Evolutionary conservation across 768 basidiomycete species (phyloP), one percentile per base, ranked within the genome.

Genomic region (Cystofilobasidium capitatum): DNA sequence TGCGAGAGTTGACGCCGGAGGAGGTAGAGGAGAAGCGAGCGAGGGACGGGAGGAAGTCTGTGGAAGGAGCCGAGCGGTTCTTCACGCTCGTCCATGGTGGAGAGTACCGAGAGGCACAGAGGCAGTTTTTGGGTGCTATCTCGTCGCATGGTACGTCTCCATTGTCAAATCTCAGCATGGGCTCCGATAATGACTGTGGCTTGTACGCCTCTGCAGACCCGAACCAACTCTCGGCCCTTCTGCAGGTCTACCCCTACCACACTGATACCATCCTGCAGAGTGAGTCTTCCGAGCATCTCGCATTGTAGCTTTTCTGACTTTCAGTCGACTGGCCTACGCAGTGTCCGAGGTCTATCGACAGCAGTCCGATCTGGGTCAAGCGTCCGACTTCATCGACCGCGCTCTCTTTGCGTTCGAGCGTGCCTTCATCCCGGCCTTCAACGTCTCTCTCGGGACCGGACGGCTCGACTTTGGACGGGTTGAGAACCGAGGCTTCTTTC

Each of bases 401-500:
- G 88, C 93, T 0, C 76, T 99, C 20, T 97, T 93, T 78, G 86
- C 91, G 0, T 96, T 93, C 70, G 93, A 97, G 73, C 84, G 91
- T 16, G 85, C 88, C 14, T 88, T 97, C 71, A 82, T 91, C 1
- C 89, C 91, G 2, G 80, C 87, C 0, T 94, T 93, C 80, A 89
- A 83, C 71, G 86, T 96, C 76, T 85, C 89, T 1, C 84, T 79
- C 40, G 94, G 93, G 10, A 77, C 81, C 2, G 88, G 88, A 69
- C 83, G 93, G 14, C 82, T 99, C 2, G 91, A 94, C 73, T 99
- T 97, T 75, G 85, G 89, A 70, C 81, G 79, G 16, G 88, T 96
- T 14, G 93, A 97, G 77, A 97, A 94, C 72, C 81, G 94, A 45
- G 89, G 91, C 0, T 89, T 99, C 77, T 97, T 88, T 79, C 83